These are phyloP conservation scores for Naganishia onofrii DNA, from an alignment of 768 basidiomycete species.

Conservation along the genomic window DNA sequence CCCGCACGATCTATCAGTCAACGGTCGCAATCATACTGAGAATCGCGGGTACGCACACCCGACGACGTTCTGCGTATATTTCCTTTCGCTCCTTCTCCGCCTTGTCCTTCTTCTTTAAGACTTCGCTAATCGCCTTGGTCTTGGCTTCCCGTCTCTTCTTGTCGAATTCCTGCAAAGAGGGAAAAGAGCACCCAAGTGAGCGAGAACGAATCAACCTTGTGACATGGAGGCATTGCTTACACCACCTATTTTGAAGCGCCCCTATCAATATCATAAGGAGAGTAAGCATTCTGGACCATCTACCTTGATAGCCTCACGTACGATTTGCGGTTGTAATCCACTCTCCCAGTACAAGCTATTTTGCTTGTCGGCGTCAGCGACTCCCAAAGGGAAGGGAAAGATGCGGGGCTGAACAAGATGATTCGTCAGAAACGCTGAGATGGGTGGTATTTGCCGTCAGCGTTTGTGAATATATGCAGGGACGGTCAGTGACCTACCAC, in stretches of 20 bases:
- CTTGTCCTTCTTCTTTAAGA: conserved; percentile 28
- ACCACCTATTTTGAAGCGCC: conserved; percentile 28
- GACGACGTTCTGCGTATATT: conserved; percentile 28
- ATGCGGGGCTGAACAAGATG: conserved; percentile 25
- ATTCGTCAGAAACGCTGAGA: conserved; percentile 27
- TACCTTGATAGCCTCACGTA: background rate
- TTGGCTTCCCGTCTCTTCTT: conserved; percentile 28
- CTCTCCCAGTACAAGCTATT: conserved; percentile 31
- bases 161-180: conserved; percentile 18
- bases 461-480: background rate
- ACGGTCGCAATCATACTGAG: background rate
- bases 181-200: background rate
- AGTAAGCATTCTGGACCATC: background rate
- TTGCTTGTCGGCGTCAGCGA: conserved; percentile 27
- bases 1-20: background rate
- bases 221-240: background rate
- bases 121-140: conserved; percentile 27
- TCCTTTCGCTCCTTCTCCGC: conserved; percentile 26
- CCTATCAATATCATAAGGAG: background rate
- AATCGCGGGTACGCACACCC: conserved; percentile 24
- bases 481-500: conserved; percentile 7
- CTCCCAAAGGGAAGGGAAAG: conserved; percentile 33
- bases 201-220: background rate
- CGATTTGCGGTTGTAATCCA: conserved; percentile 31
- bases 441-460: background rate